phyloP scores from a whole-genome alignment of 2,329 filamentous ascomycete genomes.

The Diaporthe longicolla region DNA sequence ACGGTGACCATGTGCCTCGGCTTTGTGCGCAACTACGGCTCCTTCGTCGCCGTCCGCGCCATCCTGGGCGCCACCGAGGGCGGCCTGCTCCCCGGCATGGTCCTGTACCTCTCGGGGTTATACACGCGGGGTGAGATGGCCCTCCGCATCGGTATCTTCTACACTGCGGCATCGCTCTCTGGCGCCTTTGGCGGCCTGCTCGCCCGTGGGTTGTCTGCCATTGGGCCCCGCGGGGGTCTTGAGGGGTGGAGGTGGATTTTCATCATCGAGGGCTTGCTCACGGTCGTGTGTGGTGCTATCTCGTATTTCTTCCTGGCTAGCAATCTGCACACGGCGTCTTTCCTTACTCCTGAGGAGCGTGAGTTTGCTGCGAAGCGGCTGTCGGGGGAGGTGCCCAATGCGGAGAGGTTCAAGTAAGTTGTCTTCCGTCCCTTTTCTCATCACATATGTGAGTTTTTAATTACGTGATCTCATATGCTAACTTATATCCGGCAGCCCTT shows the following conservation, averaged over 20 bases:
- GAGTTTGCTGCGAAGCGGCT: constrained; percentile 63
- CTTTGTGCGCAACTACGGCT: constrained; percentile 65
- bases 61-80: constrained; percentile 75
- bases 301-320: constrained; percentile 70
- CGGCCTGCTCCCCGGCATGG: constrained; percentile 76
- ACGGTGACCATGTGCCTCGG: constrained; percentile 70
- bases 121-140: constrained; percentile 73
- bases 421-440: neutral
- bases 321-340: constrained; percentile 65
- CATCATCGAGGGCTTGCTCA: constrained; percentile 71
- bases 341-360: constrained; percentile 67
- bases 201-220: constrained; percentile 72
- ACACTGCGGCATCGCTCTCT: constrained; percentile 75
- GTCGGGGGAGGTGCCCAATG: constrained; percentile 51
- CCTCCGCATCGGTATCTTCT: constrained; percentile 76
- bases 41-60: constrained; percentile 73
- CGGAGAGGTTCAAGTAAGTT: constrained; percentile 53
- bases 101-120: constrained; percentile 75
- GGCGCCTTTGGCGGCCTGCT: constrained; percentile 76
- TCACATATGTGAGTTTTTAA: rapidly evolving
- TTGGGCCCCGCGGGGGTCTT: constrained; percentile 67
- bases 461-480: neutral
- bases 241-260: constrained; percentile 75
- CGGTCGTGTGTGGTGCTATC: constrained; percentile 65
- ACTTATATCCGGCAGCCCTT: constrained; percentile 41